Conservation (phyloP, 306 rosid species). For the Cicer arietinum region DNA sequence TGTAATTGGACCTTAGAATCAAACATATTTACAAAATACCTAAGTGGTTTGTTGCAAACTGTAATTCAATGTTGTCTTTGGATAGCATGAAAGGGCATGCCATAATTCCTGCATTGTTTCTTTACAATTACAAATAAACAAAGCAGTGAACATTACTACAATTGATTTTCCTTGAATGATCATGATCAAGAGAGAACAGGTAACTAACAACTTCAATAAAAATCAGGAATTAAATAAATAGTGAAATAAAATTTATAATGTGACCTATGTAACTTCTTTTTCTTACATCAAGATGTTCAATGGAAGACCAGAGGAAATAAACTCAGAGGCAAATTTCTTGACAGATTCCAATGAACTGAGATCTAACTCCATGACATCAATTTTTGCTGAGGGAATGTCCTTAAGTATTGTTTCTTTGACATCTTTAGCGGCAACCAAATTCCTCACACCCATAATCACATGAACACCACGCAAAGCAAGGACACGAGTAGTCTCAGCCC, state of each 20-base stretch:
- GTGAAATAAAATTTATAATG: conserved; percentile 16
- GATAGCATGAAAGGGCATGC: conserved; percentile 81
- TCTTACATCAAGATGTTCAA: conserved; percentile 90
- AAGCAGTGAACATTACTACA: conserved; percentile 43
- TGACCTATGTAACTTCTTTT: background rate
- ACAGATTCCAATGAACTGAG: conserved; percentile 79
- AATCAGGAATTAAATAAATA: background rate
- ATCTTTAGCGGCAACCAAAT: conserved; percentile 59
- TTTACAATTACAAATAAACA: conserved; percentile 53
- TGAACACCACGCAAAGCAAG: conserved; percentile 89
- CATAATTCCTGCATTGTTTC: conserved; percentile 98
- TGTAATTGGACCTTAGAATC: background rate
- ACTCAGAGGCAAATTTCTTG: conserved; percentile 77
- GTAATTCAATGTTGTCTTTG: conserved; percentile 80
- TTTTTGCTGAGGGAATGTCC: conserved; percentile 77
- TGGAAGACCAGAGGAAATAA: conserved; percentile 65
- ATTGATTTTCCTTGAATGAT: conserved; percentile 22
- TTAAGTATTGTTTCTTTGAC: conserved; percentile 68
- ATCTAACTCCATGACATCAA: conserved; percentile 86
- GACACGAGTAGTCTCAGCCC: conserved; percentile 81
- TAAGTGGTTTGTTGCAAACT: conserved; percentile 88
- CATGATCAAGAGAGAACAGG: conserved; percentile 16
- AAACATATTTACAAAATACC: conserved; percentile 52
- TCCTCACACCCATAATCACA: conserved; percentile 87
- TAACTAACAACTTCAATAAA: conserved; percentile 1